These are phyloP conservation scores for Chaetomium sp. DNA, from an alignment of 2,329 filamentous ascomycete genomes.

Conservation along the genomic window DNA sequence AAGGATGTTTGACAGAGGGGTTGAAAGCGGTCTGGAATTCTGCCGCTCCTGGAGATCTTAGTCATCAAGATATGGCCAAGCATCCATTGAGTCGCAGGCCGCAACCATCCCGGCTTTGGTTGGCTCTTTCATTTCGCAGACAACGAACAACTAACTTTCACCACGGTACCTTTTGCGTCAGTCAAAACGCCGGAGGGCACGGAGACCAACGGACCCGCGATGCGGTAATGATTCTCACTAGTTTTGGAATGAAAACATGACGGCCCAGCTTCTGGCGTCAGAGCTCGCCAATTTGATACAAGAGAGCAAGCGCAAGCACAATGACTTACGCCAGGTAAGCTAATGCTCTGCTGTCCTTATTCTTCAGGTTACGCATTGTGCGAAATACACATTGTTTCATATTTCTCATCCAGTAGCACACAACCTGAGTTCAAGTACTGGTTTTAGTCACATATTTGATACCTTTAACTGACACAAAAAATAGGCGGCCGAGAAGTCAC, in stretches of 20 bases:
- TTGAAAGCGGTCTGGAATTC: constrained; percentile 17
- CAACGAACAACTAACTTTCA: background rate
- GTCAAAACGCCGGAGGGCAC: too few species aligned
- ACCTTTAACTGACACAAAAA: background rate
- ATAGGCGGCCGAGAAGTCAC: constrained; percentile 85
- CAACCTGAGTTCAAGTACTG: background rate
- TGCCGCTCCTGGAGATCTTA: constrained; percentile 12
- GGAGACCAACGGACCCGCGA: background rate
- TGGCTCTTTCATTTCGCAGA: background rate
- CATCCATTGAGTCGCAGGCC: background rate
- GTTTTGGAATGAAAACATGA: constrained; percentile 55
- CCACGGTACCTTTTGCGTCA: background rate
- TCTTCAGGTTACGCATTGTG: background rate
- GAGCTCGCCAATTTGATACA: constrained; percentile 88
- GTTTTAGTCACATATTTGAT: background rate
- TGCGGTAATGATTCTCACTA: background rate
- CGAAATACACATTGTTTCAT: background rate
- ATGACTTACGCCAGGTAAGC: constrained; percentile 74
- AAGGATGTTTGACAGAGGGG: background rate
- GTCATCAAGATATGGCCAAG: constrained; percentile 2
- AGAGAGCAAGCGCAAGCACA: constrained; percentile 92
- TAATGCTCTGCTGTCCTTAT: constrained; percentile 7
- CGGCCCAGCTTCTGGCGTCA: constrained; percentile 78
- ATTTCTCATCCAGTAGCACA: background rate
- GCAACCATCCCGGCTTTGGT: too few species aligned